phyloP scores from a whole-genome alignment of 139 green algal genomes.

The Volvox africanus region DNA sequence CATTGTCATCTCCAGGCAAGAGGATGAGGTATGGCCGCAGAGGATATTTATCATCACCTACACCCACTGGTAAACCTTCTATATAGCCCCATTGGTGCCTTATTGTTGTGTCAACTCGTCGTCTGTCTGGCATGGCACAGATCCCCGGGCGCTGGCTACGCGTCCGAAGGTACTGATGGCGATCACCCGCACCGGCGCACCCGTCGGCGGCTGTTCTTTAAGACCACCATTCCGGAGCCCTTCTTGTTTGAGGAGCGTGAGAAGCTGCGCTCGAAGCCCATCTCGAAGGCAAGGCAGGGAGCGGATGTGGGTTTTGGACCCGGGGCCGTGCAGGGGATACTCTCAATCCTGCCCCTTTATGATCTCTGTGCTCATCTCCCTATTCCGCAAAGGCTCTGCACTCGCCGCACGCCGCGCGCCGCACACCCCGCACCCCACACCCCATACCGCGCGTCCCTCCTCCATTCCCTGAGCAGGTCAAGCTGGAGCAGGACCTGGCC shows the following conservation, averaged over 20 bases:
- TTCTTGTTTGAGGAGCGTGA: constrained; percentile 67
- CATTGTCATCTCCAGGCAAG: too few relatives aligned
- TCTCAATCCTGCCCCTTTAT: too few relatives aligned
- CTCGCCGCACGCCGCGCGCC: too few relatives aligned
- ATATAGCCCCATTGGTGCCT: too few relatives aligned
- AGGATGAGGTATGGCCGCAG: too few relatives aligned
- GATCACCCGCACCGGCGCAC: not conserved
- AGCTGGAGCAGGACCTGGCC: constrained; percentile 73
- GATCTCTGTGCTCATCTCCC: too few relatives aligned
- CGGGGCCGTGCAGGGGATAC: too few relatives aligned
- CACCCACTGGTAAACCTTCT: too few relatives aligned
- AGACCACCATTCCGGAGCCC: constrained; percentile 53
- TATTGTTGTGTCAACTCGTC: too few relatives aligned
- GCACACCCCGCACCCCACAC: too few relatives aligned
- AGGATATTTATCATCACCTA: too few relatives aligned
- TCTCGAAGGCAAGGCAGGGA: constrained; percentile 36
- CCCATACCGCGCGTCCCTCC: not conserved
- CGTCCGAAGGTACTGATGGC: constrained; percentile 28
- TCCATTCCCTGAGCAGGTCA: constrained; percentile 56
- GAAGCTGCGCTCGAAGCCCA: constrained; percentile 55
- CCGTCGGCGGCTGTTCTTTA: constrained; percentile 27
- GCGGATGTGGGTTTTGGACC: not conserved
- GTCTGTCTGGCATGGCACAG: not conserved
- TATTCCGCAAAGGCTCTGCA: too few relatives aligned
- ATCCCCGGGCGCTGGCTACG: not conserved